Evolutionary conservation across 768 basidiomycete species (phyloP), one percentile per base, ranked within the genome.

Genomic region (Boletus coccyginus): DNA sequence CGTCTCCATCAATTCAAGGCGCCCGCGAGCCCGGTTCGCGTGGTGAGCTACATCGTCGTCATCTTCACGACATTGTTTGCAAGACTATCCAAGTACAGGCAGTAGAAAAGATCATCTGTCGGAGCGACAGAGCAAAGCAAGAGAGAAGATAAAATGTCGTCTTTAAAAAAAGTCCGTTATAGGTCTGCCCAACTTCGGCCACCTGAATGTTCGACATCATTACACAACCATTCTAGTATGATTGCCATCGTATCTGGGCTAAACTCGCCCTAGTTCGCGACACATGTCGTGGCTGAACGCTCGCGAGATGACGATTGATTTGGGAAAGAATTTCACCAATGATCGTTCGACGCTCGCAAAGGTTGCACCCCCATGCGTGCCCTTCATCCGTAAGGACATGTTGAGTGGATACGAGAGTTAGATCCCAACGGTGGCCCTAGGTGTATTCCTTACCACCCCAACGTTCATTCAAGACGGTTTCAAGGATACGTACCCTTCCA

Each of bases 401-500:
- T 36, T 7, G 17, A 33, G 19, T 16, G 42, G 40, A 50, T 21
- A 12, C 24, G 11, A 31, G 13, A 42, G 24, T 12, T 33, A 14
- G 46, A 44, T 53, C 13, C 57, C 59, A 46, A 52, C 43, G 40
- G 41, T 14, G n/a, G 16, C 11, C 56, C 0, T 63, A 97, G 96
- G 97, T 65, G 90, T 98, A 52, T 98, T 96, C 77, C 83, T 99
- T 29, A 95, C 96, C 7, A 92, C 90, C 8, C 78, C 98, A 58
- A 95, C 94, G n/a, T 97, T 98, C 73, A 96, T 97, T 69, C 93
- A 97, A 73, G 97, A 98, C 63, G 97, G 96, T 10, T 94, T 92
- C 66, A 88, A 89, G 49, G 92, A 98, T 75, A 2, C 21, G 21
- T 2, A 84, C 80, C 62, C 77, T 97, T 11, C 81, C 81, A 17